These are phyloP conservation scores for Ceratocystis huliohia DNA, from an alignment of 2,329 filamentous ascomycete genomes.

Conservation along the genomic window DNA sequence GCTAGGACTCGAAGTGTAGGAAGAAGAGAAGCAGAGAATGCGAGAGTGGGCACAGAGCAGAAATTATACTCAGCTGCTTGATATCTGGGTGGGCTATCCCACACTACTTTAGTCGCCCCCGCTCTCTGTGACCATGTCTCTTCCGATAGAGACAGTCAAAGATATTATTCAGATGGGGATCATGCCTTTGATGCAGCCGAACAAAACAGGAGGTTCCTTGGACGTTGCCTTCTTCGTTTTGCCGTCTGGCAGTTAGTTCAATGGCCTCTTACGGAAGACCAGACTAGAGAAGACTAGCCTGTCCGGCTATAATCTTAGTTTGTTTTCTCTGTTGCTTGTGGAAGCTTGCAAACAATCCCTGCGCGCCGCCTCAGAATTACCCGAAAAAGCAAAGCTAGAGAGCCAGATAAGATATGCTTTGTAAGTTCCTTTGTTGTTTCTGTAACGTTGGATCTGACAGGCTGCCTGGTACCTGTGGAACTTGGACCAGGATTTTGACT, in stretches of 20 bases:
- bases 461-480: not conserved
- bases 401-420: not conserved
- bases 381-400: not conserved
- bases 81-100: not conserved
- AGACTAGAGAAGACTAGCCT: not conserved
- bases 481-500: not conserved
- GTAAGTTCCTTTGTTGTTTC: constrained; percentile 5
- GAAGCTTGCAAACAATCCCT: not conserved
- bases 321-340: not conserved
- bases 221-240: not conserved
- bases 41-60: not conserved
- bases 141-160: not conserved
- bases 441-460: constrained; percentile 9
- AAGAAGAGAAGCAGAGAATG: not conserved
- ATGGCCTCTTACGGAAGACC: not conserved
- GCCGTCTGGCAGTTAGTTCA: not conserved
- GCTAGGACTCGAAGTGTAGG: not conserved
- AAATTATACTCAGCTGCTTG: not conserved
- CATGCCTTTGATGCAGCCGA: too few species aligned
- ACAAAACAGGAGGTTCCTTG: too few species aligned
- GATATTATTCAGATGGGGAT: not conserved
- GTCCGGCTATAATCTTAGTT: not conserved
- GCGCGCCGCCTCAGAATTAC: not conserved
- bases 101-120: not conserved
- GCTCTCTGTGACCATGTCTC: not conserved